Percentiles rank a stretch among this genome's conserved stretches.
Evolutionary conservation across 75 land plant species (phyloP).

Genomic region (Cryptomeria japonica): DNA sequence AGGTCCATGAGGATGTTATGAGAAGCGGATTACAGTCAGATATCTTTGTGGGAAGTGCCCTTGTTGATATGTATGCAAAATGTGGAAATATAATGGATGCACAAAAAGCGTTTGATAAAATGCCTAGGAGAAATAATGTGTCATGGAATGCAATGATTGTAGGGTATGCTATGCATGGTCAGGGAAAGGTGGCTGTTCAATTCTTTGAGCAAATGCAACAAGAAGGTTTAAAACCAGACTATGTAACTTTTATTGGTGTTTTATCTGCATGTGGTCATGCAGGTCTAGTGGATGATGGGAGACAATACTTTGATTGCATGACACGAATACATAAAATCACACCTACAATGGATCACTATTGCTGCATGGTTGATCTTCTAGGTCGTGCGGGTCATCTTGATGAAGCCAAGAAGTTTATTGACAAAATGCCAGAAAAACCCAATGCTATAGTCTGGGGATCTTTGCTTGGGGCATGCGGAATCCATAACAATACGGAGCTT

Average conservation of each 20-base stretch:
- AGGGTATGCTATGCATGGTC: not conserved
- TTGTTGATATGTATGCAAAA: constrained; percentile 68
- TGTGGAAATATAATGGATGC: constrained; percentile 43
- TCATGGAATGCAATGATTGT: too few species aligned
- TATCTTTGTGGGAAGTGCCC: constrained; percentile 55
- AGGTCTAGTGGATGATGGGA: constrained; percentile 16
- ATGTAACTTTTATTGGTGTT: constrained; percentile 20
- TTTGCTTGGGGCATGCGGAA: constrained; percentile 28
- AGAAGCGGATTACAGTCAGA: constrained; percentile 41
- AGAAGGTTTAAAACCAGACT: constrained; percentile 20
- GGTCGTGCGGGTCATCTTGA: constrained; percentile 23
- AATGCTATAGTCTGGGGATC: constrained; percentile 17
- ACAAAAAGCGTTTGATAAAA: constrained; percentile 42
- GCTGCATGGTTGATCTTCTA: constrained; percentile 29
- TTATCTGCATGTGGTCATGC: constrained; percentile 25
- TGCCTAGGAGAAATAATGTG: constrained; percentile 18
- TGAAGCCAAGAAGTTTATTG: constrained; percentile 22
- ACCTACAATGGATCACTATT: constrained; percentile 21
- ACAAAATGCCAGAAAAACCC: constrained; percentile 8
- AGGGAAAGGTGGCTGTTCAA: constrained; percentile 17
- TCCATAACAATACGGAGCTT: constrained; percentile 11
- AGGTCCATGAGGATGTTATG: constrained; percentile 49
- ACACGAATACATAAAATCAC: not conserved
- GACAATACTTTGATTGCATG: constrained; percentile 15
- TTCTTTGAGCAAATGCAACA: constrained; percentile 26